A percentile compares a stretch with the other conserved stretches of the same genome.
phyloP scores from a whole-genome alignment of 805 yeast genomes.

The Hanseniaspora thailandica region DNA sequence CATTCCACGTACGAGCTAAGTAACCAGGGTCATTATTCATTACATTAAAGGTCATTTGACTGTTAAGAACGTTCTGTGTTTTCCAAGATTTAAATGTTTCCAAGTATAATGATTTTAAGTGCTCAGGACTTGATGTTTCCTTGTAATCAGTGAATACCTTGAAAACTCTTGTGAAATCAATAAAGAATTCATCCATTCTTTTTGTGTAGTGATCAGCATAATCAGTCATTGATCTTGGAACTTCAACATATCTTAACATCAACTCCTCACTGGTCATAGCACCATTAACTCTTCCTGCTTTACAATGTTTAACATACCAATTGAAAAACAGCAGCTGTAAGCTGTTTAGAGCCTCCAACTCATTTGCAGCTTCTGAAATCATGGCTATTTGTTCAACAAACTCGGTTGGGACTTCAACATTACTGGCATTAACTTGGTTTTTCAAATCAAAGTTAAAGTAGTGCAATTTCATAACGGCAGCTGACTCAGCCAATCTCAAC shows the following conservation, averaged over 20 bases:
- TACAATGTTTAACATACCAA: conserved; percentile 8
- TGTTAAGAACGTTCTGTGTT: not conserved
- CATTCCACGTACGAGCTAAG: conserved; percentile 10
- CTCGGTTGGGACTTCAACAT: not conserved
- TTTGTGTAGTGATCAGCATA: not conserved
- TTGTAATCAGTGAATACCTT: not conserved
- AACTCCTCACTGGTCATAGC: not conserved
- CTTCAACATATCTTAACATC: not conserved
- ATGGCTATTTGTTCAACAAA: not conserved
- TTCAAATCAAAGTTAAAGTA: not conserved
- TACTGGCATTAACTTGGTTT: not conserved
- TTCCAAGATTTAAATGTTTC: conserved; percentile 11
- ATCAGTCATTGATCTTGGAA: not conserved
- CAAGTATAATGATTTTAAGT: not conserved
- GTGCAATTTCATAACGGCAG: conserved; percentile 4
- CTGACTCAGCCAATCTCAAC: not conserved
- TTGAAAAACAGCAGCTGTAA: not conserved
- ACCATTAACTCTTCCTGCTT: not conserved
- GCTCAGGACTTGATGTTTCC: not conserved
- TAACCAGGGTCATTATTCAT: not conserved
- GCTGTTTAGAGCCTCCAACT: not conserved
- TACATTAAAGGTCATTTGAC: not conserved
- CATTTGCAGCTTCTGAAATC: not conserved
- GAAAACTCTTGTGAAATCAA: not conserved
- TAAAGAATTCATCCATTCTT: conserved; percentile 1